These are phyloP conservation scores for Russula vinacea DNA, from an alignment of 768 basidiomycete species.

Conservation along the genomic window DNA sequence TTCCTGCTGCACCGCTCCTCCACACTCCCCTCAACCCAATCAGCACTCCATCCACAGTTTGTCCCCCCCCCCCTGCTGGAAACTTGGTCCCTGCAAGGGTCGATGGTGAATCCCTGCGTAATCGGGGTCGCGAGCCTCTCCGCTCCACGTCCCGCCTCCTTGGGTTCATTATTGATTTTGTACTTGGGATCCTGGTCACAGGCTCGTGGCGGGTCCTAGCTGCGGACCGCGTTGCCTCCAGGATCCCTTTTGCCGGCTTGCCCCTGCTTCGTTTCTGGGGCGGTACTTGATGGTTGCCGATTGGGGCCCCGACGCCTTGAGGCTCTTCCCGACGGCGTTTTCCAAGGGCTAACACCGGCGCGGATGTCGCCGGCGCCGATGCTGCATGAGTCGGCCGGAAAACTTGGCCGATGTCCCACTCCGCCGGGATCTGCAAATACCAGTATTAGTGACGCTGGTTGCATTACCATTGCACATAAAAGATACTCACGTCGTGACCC, in stretches of 20 bases:
- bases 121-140: not conserved
- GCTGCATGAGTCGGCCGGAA: too few relatives aligned
- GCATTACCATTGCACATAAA: too few relatives aligned
- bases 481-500: too few relatives aligned
- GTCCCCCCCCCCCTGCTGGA: not conserved
- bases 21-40: not conserved
- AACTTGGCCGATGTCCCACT: too few relatives aligned
- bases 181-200: not conserved
- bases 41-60: not conserved
- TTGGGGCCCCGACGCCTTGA: not conserved
- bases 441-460: too few relatives aligned
- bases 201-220: not conserved
- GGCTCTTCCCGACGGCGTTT: not conserved
- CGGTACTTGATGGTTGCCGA: not conserved
- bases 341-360: not conserved
- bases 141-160: constrained; percentile 7
- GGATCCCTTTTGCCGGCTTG: not conserved
- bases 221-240: not conserved
- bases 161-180: not conserved
- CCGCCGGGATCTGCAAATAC: too few relatives aligned
- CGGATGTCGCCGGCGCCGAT: not conserved
- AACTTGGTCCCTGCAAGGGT: not conserved
- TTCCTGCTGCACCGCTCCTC: too few relatives aligned
- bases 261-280: not conserved
- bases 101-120: not conserved